phyloP scores from a whole-genome alignment of 805 yeast species.

The Starmerella vitae region DNA sequence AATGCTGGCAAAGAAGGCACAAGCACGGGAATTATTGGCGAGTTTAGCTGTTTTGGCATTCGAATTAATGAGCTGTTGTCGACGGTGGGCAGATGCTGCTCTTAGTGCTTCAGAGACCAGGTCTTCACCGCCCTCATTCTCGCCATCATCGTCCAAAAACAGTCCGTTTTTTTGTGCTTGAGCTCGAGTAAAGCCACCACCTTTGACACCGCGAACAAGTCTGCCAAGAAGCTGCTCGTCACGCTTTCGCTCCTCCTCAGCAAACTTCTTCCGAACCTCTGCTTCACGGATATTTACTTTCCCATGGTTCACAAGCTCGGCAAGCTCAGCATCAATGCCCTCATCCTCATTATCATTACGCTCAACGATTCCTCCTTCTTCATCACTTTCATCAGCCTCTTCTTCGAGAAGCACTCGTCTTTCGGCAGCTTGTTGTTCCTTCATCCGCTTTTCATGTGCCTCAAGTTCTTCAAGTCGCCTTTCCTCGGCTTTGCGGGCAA shows the following conservation, averaged over 20 bases:
- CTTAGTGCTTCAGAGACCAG: background rate
- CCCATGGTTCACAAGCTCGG: conserved; percentile 15
- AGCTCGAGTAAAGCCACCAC: conserved; percentile 14
- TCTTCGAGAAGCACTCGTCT: conserved; percentile 15
- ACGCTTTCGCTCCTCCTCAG: conserved; percentile 15
- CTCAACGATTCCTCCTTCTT: conserved; percentile 13
- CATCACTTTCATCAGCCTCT: conserved; percentile 22
- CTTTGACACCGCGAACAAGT: conserved; percentile 19
- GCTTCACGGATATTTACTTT: conserved; percentile 3
- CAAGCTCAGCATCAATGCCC: conserved; percentile 11
- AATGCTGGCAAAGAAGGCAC: conserved; percentile 18
- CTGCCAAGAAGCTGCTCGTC: conserved; percentile 17
- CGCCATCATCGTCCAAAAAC: conserved; percentile 10
- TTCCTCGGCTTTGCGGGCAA: conserved; percentile 5
- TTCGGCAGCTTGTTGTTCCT: background rate
- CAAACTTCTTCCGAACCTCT: conserved; percentile 8
- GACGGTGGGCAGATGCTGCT: conserved; percentile 6
- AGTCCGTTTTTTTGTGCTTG: conserved; percentile 2
- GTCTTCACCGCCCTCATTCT: conserved; percentile 4
- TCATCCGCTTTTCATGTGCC: conserved; percentile 2
- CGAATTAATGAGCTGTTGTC: conserved; percentile 10
- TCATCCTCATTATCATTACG: conserved; percentile 13
- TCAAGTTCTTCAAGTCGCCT: conserved; percentile 3
- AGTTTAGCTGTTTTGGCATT: conserved; percentile 13
- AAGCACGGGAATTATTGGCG: conserved; percentile 12